A percentile compares a stretch with the other conserved stretches of the same genome.
Conservation (phyloP, 257 asterid species). For the Lantana camara region DNA sequence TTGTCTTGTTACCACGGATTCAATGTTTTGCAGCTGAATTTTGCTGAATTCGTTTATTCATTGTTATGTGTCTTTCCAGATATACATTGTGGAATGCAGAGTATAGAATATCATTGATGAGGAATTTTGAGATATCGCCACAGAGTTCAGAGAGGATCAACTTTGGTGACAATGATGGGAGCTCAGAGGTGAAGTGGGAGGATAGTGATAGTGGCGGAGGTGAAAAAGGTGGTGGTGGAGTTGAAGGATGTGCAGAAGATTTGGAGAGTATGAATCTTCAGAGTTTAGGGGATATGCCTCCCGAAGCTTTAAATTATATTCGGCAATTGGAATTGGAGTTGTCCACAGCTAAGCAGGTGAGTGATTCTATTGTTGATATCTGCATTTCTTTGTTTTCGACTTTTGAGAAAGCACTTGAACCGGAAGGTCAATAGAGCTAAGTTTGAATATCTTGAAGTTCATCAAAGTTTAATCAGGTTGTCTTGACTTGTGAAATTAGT, state of each 20-base stretch:
- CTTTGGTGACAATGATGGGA: slow-evolving; percentile 31
- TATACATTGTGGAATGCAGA: slow-evolving; percentile 98
- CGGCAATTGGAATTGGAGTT: slow-evolving; percentile 73
- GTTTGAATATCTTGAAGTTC: neutral
- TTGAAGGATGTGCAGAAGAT: slow-evolving; percentile 37
- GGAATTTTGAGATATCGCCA: slow-evolving; percentile 66
- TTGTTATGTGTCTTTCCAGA: slow-evolving; percentile 41
- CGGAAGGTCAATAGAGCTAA: neutral
- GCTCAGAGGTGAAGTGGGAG: slow-evolving; percentile 48
- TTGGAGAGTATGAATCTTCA: slow-evolving; percentile 36
- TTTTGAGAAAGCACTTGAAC: neutral
- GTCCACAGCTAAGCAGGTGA: slow-evolving; percentile 72
- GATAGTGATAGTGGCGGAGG: slow-evolving; percentile 36
- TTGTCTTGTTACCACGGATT: neutral
- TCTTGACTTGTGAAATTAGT: neutral
- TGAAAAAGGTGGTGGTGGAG: slow-evolving; percentile 34
- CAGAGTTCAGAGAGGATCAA: slow-evolving; percentile 33
- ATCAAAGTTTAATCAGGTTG: neutral
- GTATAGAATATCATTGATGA: slow-evolving; percentile 84
- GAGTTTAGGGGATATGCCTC: slow-evolving; percentile 52
- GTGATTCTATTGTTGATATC: neutral
- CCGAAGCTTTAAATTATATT: slow-evolving; percentile 62
- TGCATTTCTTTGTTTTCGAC: slow-evolving; percentile 8
- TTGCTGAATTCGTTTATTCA: slow-evolving; percentile 2
- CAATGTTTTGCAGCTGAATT: slow-evolving; percentile 15